Conservation (phyloP, 768 basidiomycete species). For the Epithele typhae region DNA sequence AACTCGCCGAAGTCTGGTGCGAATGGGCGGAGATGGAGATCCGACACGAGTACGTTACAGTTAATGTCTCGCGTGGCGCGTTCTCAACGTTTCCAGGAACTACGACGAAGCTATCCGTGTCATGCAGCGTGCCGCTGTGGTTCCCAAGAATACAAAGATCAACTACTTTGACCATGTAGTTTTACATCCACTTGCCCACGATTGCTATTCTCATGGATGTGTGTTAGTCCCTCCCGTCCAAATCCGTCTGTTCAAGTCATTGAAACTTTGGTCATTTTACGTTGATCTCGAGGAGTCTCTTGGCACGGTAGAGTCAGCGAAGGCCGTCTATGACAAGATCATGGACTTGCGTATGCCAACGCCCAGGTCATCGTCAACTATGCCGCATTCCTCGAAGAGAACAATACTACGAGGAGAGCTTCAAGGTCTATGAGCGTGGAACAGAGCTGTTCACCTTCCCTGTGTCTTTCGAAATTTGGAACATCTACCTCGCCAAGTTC, state of each 20-base stretch:
- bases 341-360: constrained; percentile 96
- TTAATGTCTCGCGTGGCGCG: no score
- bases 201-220: constrained; percentile 54
- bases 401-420: constrained; percentile 99
- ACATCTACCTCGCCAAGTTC: constrained; percentile 96
- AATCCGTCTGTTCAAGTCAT: constrained; percentile 89
- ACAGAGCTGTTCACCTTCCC: constrained; percentile 98
- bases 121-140: constrained; percentile 93
- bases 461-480: constrained; percentile 98
- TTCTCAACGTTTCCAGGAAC: constrained; percentile 49
- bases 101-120: constrained; percentile 93
- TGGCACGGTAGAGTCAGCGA: constrained; percentile 87
- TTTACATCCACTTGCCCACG: neutral
- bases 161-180: constrained; percentile 94
- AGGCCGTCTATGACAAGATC: constrained; percentile 94
- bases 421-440: constrained; percentile 97
- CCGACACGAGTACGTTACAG: constrained; percentile 75
- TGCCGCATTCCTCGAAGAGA: constrained; percentile 94
- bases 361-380: constrained; percentile 98
- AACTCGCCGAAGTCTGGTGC: constrained; percentile 97
- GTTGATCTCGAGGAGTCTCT: constrained; percentile 97
- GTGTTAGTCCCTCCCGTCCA: constrained; percentile 88
- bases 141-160: constrained; percentile 86
- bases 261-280: constrained; percentile 99
- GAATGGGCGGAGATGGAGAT: constrained; percentile 99